phyloP scores from a whole-genome alignment of 305 asterid species.

The Plantago coronopus region DNA sequence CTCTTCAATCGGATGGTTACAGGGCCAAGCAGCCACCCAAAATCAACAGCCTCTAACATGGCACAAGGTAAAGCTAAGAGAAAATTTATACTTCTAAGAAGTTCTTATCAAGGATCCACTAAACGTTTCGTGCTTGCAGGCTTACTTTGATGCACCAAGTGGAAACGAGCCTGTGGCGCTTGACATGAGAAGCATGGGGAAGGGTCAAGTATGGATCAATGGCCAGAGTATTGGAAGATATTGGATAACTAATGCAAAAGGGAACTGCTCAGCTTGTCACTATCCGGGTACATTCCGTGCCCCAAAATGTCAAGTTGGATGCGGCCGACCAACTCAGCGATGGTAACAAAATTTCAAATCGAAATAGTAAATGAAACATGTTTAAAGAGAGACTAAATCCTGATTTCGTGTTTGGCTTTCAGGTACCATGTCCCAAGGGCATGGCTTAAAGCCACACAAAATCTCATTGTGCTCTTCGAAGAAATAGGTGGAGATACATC shows the following conservation, averaged over 20 bases:
- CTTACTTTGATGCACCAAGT: constrained; percentile 58
- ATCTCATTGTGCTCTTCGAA: constrained; percentile 56
- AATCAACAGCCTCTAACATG: constrained; percentile 54
- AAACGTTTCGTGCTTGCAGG: constrained; percentile 33
- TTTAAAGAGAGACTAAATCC: neutral
- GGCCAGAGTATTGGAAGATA: constrained; percentile 83
- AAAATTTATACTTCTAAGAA: neutral
- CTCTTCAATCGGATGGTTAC: constrained; percentile 54
- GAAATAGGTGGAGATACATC: constrained; percentile 66
- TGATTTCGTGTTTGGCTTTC: neutral
- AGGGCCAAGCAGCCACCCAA: constrained; percentile 30
- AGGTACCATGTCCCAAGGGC: constrained; percentile 89
- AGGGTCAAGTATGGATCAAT: constrained; percentile 84
- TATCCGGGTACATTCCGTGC: constrained; percentile 47
- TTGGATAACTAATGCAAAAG: constrained; percentile 55
- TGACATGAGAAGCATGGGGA: constrained; percentile 77
- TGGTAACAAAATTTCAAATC: constrained; percentile 36
- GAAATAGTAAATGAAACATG: neutral
- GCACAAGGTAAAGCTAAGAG: constrained; percentile 54
- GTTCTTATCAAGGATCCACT: neutral
- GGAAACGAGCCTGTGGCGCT: constrained; percentile 75
- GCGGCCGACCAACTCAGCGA: constrained; percentile 62
- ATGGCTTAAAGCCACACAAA: constrained; percentile 60
- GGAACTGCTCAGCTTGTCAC: constrained; percentile 50
- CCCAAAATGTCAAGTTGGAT: constrained; percentile 66